Percentiles rank a stretch among this genome's conserved stretches.
phyloP scores from a whole-genome alignment of 371 early-diverging fungal genomes.

The Coemansia linderi region DNA sequence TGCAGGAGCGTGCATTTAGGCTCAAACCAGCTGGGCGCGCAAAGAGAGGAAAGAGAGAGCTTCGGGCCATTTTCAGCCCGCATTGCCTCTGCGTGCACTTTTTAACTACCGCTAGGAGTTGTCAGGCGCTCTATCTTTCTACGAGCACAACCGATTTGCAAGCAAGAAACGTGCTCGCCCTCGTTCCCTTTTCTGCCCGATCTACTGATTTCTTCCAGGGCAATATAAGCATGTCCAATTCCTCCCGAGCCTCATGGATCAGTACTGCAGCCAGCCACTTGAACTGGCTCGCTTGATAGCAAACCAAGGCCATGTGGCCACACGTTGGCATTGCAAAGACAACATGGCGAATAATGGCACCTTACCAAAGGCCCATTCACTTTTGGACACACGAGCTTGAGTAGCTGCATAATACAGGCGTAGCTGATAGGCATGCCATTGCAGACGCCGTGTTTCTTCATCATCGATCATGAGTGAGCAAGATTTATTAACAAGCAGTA shows the following conservation, averaged over 20 bases:
- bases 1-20: neutral
- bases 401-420: neutral
- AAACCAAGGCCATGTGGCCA: neutral
- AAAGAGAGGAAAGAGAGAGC: neutral
- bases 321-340: neutral
- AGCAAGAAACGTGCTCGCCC: neutral
- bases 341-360: neutral
- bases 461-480: neutral
- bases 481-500: neutral
- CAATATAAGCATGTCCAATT: neutral
- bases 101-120: neutral
- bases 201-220: neutral
- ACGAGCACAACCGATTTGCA: neutral
- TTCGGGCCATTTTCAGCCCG: neutral
- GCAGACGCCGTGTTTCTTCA: neutral
- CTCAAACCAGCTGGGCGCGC: neutral
- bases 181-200: neutral
- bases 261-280: neutral
- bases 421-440: slow-evolving; percentile 3
- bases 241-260: neutral
- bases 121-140: neutral
- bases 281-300: no score
- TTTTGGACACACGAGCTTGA: neutral
- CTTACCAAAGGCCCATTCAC: neutral
- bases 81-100: slow-evolving; percentile 1